These are phyloP conservation scores for Nicotiana benthamiana DNA, from an alignment of 257 asterid genomes.

Conservation along the genomic window DNA sequence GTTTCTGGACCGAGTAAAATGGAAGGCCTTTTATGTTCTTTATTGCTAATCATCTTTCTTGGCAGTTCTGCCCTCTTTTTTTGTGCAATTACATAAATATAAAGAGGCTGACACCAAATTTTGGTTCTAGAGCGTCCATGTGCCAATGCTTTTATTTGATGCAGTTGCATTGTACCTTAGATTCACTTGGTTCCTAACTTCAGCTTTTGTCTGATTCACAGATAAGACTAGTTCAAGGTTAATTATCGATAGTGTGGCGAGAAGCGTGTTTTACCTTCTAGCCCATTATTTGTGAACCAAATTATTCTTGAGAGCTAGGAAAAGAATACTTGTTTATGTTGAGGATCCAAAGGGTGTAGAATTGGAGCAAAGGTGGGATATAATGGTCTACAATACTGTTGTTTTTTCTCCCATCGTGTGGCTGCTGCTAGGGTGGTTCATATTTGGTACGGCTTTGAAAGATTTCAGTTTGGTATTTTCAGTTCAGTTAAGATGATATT, in stretches of 20 bases:
- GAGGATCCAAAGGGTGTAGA: conserved; percentile 1
- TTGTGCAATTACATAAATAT: conserved; percentile 8
- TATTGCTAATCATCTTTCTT: conserved; percentile 11
- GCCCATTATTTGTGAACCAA: background rate
- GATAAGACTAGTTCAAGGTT: conserved; percentile 3
- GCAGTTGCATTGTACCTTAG: conserved; percentile 3
- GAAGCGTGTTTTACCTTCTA: background rate
- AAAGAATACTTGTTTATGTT: background rate
- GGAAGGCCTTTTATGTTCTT: conserved; percentile 15
- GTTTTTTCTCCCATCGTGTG: background rate
- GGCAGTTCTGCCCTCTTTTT: conserved; percentile 6
- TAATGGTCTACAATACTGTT: too few species aligned
- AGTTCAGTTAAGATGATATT: too few species aligned
- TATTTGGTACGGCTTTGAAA: too few species aligned
- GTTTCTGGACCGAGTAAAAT: conserved; percentile 15
- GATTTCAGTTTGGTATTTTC: too few species aligned
- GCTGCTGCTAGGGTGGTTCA: background rate
- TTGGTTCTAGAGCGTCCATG: conserved; percentile 8
- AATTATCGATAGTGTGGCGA: background rate
- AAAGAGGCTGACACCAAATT: conserved; percentile 19
- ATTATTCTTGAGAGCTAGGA: background rate
- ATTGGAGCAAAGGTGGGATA: background rate
- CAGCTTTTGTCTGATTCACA: background rate
- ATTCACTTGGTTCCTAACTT: background rate
- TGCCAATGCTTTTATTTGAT: background rate